A percentile compares a stretch with the other conserved stretches of the same genome.
Conservation (phyloP, 371 early-diverging fungal genomes). For the Mortierella sp. region DNA sequence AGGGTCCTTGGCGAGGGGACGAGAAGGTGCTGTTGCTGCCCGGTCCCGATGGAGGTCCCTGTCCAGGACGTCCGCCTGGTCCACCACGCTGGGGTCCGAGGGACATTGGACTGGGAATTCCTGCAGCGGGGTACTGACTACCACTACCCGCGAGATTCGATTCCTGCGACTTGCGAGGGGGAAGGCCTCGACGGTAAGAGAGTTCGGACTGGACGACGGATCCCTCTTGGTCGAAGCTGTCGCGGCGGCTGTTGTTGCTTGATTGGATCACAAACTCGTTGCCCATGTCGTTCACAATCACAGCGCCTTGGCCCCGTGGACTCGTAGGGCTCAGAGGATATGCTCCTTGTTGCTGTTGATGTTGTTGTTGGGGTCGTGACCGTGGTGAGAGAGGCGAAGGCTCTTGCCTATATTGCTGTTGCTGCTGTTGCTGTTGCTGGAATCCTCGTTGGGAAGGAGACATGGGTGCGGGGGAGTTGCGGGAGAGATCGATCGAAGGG, state of each 20-base stretch:
- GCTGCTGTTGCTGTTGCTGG: conserved; percentile 12
- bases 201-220: conserved; percentile 24
- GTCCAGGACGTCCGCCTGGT: conserved; percentile 12
- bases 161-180: conserved; percentile 19
- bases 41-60: not conserved
- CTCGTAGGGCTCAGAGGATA: not conserved
- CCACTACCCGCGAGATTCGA: not conserved
- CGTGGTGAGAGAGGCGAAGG: conserved; percentile 16
- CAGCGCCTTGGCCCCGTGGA: conserved; percentile 2
- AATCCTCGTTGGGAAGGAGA: conserved; percentile 26
- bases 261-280: conserved; percentile 45
- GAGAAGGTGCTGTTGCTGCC: conserved; percentile 21
- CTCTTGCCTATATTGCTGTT: not conserved
- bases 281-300: conserved; percentile 36
- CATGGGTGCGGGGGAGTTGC: conserved; percentile 12
- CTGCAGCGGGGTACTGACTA: not conserved
- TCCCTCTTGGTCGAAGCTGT: conserved; percentile 23
- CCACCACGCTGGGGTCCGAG: conserved; percentile 13
- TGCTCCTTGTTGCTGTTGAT: too few relatives aligned
- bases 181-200: conserved; percentile 6
- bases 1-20: conserved; percentile 35
- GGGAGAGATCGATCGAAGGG: conserved; percentile 12
- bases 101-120: conserved; percentile 5
- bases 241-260: conserved; percentile 8
- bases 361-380: conserved; percentile 14